Evolutionary conservation across 169 alveolate species (phyloP).

Genomic region (Toxoplasma gondii): DNA sequence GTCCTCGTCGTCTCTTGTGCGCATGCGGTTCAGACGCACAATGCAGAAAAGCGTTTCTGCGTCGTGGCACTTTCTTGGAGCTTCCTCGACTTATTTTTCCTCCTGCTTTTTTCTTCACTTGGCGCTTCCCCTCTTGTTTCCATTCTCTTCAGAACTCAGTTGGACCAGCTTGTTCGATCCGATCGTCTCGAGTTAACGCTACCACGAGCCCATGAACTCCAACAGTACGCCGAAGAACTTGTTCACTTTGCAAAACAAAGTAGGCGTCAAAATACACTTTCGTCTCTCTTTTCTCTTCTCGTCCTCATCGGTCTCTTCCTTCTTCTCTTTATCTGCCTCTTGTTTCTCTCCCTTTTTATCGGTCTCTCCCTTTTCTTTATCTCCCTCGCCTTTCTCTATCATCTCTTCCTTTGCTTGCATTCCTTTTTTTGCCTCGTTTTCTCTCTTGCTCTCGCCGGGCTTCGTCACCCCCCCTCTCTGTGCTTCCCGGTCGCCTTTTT

Average conservation of each 20-base stretch:
- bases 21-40: no score
- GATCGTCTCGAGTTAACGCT: constrained; percentile 86
- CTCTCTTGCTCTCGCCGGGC: not conserved
- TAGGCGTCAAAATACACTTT: constrained; percentile 52
- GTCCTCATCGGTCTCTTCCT: not conserved
- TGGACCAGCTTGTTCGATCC: constrained; percentile 80
- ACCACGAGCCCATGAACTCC: constrained; percentile 87
- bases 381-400: not conserved
- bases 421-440: not conserved
- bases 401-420: not conserved
- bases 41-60: no score
- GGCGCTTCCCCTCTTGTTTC: not conserved
- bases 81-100: not conserved
- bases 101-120: not conserved
- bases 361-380: not conserved
- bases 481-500: not conserved
- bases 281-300: constrained; percentile 72
- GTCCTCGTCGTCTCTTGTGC: no score
- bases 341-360: not conserved
- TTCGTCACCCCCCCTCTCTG: not conserved
- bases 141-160: constrained; percentile 73
- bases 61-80: not conserved
- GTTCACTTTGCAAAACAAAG: constrained; percentile 84
- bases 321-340: not conserved
- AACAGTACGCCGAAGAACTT: constrained; percentile 89